These are phyloP conservation scores for Poa pratensis DNA, from an alignment of 176 grass and related monocot species.

Conservation along the genomic window DNA sequence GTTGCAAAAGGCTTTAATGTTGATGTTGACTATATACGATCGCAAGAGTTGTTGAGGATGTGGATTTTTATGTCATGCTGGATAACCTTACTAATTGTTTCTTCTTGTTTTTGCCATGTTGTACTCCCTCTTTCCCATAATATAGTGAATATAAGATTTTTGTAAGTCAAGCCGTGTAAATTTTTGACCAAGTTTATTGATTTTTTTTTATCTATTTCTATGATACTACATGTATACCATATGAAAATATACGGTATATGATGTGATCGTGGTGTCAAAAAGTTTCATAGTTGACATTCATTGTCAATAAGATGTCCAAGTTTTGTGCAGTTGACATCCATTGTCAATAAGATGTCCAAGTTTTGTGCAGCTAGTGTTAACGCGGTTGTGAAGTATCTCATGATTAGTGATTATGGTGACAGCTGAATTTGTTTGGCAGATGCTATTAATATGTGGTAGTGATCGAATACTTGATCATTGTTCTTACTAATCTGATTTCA, in stretches of 20 bases:
- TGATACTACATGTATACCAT: no score
- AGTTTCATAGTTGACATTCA: slow-evolving; percentile 1
- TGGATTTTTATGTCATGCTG: not conserved
- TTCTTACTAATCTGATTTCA: slow-evolving; percentile 7
- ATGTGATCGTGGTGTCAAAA: not conserved
- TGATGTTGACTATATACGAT: not conserved
- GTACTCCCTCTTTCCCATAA: no score
- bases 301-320: slow-evolving; percentile 16
- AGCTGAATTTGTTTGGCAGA: not conserved
- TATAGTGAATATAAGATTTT: no score
- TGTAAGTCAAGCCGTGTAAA: no score
- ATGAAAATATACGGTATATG: not conserved
- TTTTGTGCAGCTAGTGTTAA: not conserved
- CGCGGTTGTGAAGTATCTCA: not conserved
- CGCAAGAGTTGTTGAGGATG: not conserved
- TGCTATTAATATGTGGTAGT: not conserved
- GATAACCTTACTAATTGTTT: slow-evolving; percentile 3
- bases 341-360: slow-evolving; percentile 16
- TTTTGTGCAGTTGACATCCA: not conserved
- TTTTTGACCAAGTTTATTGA: no score
- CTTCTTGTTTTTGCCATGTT: slow-evolving; percentile 13
- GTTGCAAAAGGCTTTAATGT: no score
- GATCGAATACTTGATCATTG: not conserved
- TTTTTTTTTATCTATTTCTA: no score
- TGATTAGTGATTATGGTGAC: not conserved